phyloP scores from a whole-genome alignment of 1,139 yeast genomes.

The Oligophagozyma castellii region DNA sequence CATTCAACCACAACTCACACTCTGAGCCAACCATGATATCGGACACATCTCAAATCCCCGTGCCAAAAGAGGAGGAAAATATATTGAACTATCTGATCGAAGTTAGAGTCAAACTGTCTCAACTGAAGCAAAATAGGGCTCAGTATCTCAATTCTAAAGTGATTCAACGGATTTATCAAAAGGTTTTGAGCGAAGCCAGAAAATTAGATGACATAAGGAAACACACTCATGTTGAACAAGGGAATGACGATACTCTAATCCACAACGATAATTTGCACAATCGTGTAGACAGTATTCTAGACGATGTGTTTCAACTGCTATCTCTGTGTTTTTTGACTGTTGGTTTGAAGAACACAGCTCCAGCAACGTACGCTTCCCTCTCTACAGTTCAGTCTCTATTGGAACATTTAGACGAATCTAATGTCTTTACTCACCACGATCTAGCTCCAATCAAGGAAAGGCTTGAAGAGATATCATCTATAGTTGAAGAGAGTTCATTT shows the following conservation, averaged over 20 bases:
- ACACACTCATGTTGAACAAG: slow-evolving; percentile 6
- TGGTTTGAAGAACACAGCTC: slow-evolving; percentile 79
- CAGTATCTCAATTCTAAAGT: slow-evolving; percentile 54
- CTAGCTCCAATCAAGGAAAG: slow-evolving; percentile 61
- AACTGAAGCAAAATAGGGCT: slow-evolving; percentile 50
- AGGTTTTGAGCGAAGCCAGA: slow-evolving; percentile 37
- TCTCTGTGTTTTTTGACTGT: slow-evolving; percentile 82
- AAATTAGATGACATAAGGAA: slow-evolving; percentile 32
- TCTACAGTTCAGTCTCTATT: slow-evolving; percentile 72
- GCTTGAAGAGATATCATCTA: slow-evolving; percentile 49
- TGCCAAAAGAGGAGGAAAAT: slow-evolving; percentile 41
- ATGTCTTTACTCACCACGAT: slow-evolving; percentile 74
- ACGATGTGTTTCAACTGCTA: slow-evolving; percentile 77
- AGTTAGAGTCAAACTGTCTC: slow-evolving; percentile 37
- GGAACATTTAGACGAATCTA: slow-evolving; percentile 68
- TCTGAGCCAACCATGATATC: too few relatives aligned
- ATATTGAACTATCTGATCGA: slow-evolving; percentile 35
- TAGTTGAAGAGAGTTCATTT: slow-evolving; percentile 37
- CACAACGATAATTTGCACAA: slow-evolving; percentile 22
- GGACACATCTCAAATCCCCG: too few relatives aligned
- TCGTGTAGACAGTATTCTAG: slow-evolving; percentile 58
- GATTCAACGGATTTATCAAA: slow-evolving; percentile 41
- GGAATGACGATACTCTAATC: slow-evolving; percentile 17
- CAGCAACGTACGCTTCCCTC: slow-evolving; percentile 83
- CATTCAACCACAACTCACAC: too few relatives aligned